Percentiles rank a stretch among this genome's conserved stretches.
These are phyloP conservation scores for Leersia perrieri DNA, from an alignment of 176 grass and related monocot genomes.

Conservation along the genomic window DNA sequence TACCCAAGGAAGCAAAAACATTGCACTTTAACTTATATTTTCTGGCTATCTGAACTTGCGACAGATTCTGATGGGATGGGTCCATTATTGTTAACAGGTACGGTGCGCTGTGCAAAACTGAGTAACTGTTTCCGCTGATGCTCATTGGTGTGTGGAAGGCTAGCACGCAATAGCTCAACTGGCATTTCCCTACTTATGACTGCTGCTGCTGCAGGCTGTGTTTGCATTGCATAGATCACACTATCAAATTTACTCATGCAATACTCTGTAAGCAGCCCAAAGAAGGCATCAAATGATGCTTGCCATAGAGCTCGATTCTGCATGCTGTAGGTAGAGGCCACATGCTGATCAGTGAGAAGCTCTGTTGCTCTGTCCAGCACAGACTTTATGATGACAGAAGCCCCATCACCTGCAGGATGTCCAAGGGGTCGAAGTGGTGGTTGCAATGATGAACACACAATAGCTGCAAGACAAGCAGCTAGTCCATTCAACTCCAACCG, in stretches of 20 bases:
- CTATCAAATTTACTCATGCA: constrained; percentile 71
- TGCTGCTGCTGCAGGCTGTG: constrained; percentile 26
- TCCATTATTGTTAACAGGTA: constrained; percentile 46
- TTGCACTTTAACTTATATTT: constrained; percentile 25
- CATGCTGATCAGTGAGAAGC: constrained; percentile 51
- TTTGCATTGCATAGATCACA: constrained; percentile 45
- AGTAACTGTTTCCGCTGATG: constrained; percentile 58
- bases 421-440: constrained; percentile 76
- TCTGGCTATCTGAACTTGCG: constrained; percentile 13
- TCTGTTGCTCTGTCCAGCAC: constrained; percentile 63
- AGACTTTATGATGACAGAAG: constrained; percentile 68
- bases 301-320: constrained; percentile 65
- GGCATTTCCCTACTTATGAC: constrained; percentile 75
- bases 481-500: constrained; percentile 67
- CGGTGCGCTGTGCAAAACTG: constrained; percentile 67
- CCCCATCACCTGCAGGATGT: constrained; percentile 60
- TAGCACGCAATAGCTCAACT: constrained; percentile 71
- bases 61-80: constrained; percentile 25
- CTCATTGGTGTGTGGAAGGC: constrained; percentile 84
- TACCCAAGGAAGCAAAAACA: constrained; percentile 22
- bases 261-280: constrained; percentile 60
- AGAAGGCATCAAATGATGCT: constrained; percentile 79
- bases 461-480: constrained; percentile 84
- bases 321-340: constrained; percentile 43
- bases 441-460: constrained; percentile 73